Evolutionary conservation across 148 eudicot genomes (phyloP).

Genomic region (Spergularia marina): DNA sequence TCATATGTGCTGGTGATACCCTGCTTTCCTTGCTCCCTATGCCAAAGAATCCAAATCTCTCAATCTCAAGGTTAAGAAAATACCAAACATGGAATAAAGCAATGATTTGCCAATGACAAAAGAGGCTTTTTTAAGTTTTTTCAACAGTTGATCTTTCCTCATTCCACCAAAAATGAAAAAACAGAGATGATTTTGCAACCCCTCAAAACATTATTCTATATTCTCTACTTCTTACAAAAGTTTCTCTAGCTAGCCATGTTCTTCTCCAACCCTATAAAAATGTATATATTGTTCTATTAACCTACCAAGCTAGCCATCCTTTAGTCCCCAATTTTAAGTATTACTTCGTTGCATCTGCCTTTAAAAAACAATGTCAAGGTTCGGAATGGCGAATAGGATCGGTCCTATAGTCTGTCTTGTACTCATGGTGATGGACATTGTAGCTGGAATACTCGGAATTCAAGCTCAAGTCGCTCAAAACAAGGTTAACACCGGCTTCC

Average conservation of each 20-base stretch:
- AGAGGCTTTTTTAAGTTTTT: conserved; percentile 29
- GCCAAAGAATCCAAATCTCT: conserved; percentile 52
- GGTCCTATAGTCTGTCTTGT: conserved; percentile 57
- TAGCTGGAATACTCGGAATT: conserved; percentile 79
- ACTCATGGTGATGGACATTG: conserved; percentile 63
- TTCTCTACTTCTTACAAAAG: conserved; percentile 34
- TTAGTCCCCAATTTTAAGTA: not conserved
- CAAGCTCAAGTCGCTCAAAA: conserved; percentile 84
- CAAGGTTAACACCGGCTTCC: conserved; percentile 39
- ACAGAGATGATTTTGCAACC: conserved; percentile 10
- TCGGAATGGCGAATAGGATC: conserved; percentile 38
- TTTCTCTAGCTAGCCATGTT: not conserved
- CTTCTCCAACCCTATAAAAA: conserved; percentile 16
- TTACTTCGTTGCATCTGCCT: not conserved
- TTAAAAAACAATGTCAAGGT: conserved; percentile 6
- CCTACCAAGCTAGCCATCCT: not conserved
- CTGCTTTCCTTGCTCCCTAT: conserved; percentile 58
- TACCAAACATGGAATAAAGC: conserved; percentile 38
- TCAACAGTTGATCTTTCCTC: conserved; percentile 19
- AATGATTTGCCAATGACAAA: conserved; percentile 32
- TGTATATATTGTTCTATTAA: not conserved
- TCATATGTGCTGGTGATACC: conserved; percentile 18
- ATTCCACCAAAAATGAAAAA: conserved; percentile 8
- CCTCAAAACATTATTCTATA: conserved; percentile 39
- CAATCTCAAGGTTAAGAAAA: conserved; percentile 27